Base-by-base conservation (phyloP, 1,284 basidiomycete genomes). In the Apiotrichum siamense region DNA sequence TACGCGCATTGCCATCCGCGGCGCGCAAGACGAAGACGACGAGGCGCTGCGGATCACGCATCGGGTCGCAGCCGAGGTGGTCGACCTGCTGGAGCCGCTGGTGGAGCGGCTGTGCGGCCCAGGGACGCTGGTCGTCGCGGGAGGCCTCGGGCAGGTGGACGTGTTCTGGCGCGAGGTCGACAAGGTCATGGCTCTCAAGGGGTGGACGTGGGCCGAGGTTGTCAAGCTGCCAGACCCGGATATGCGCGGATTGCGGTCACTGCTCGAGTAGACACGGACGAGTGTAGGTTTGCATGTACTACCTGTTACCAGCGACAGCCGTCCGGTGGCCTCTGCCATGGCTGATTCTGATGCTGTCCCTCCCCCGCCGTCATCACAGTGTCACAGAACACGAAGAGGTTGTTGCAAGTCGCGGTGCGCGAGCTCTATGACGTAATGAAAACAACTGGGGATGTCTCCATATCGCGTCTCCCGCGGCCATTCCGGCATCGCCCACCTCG, bases 51-150 rank as follows among this genome's bases (percentile, higher is more conserved):
- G 50, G 7, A n/a, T 53, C 2, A 32, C 58, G 18, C 21, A 20
- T 7, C 32, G 23, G 15, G 47, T 57, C 24, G 61, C 59, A 23
- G 42, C 17, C 11, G 45, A 55, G 53, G 60, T 62, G 23, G 53
- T 52, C 32, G 54, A 50, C 15, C 44, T 24, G 7, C 50, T 59
- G 23, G 36, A 44, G 13, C 55, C 60, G 26, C 38, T 59, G 15
- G 33, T 53, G 4, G 42, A 18, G 21, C 17, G 17, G 25, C 17
- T 31, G 15, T 12, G 15, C 6, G 38, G 26, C 7, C 7, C 3
- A 6, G 13, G 12, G 11, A 31, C 35, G 37, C 46, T 59, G 13
- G 57, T 57, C 33, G 49, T 59, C 12, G 52, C 49, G 3, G 57
- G 57, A 5, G 51, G 57, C 2, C 21, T 59, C 24, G 49, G 51